Evolutionary conservation across 1,139 yeast genomes (phyloP).

Genomic region (Taphrina flavorubra): DNA sequence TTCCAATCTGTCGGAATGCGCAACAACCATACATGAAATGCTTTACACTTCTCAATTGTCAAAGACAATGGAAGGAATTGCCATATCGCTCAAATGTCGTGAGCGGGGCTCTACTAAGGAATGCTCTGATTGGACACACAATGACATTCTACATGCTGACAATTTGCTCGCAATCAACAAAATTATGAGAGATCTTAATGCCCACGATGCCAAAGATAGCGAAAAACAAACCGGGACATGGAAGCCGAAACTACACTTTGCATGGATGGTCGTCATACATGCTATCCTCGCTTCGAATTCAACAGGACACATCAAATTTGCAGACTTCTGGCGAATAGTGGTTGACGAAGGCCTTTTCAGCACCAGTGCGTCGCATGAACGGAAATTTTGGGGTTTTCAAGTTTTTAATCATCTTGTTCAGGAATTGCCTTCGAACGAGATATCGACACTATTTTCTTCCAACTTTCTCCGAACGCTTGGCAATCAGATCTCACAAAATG

Average conservation of each 20-base stretch:
- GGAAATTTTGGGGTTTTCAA: conserved; percentile 87
- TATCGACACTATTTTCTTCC: conserved; percentile 63
- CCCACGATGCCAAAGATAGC: conserved; percentile 20
- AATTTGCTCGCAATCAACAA: conserved; percentile 67
- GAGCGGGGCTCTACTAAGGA: conserved; percentile 6
- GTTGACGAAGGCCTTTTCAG: conserved; percentile 83
- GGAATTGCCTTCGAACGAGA: conserved; percentile 50
- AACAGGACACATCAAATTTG: conserved; percentile 54
- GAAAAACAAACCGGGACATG: conserved; percentile 67
- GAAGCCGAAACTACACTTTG: conserved; percentile 81
- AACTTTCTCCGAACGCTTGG: conserved; percentile 76
- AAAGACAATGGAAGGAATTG: conserved; percentile 81
- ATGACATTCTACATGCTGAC: conserved; percentile 73
- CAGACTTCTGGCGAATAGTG: conserved; percentile 79
- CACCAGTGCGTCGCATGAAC: conserved; percentile 77
- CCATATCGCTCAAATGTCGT: conserved; percentile 55
- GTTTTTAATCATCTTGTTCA: conserved; percentile 63
- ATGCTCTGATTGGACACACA: conserved; percentile 63
- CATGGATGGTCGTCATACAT: conserved; percentile 69
- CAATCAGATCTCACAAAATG: conserved; percentile 73
- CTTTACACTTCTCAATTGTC: conserved; percentile 51
- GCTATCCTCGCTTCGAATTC: conserved; percentile 47
- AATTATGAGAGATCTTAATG: conserved; percentile 56
- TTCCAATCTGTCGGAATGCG: conserved; percentile 14
- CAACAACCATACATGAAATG: conserved; percentile 30